Conservation (phyloP, 108 stramenopile species). For the Poteriospumella lacustris region DNA sequence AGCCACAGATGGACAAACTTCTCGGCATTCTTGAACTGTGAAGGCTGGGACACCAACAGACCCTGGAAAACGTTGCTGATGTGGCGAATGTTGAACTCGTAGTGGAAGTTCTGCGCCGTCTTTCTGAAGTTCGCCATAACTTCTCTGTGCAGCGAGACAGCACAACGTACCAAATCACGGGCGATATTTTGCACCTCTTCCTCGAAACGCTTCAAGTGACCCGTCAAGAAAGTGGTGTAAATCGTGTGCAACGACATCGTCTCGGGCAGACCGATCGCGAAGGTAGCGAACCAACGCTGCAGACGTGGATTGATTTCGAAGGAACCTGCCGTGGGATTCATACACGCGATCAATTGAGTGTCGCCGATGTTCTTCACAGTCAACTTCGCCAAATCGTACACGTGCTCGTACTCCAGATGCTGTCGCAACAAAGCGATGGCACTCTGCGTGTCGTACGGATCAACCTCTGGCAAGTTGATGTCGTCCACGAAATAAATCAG, state of each 20-base stretch:
- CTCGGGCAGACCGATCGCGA: slow-evolving; percentile 60
- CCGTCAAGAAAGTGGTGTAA: slow-evolving; percentile 58
- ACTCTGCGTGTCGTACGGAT: slow-evolving; percentile 61
- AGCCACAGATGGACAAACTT: slow-evolving; percentile 64
- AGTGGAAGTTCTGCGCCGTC: slow-evolving; percentile 65
- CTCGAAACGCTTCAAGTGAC: slow-evolving; percentile 58
- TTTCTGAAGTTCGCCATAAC: slow-evolving; percentile 57
- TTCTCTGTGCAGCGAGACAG: slow-evolving; percentile 51
- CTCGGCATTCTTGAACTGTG: slow-evolving; percentile 51
- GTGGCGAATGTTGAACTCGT: slow-evolving; percentile 69
- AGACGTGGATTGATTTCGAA: slow-evolving; percentile 61
- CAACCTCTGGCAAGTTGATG: slow-evolving; percentile 64
- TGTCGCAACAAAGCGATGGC: slow-evolving; percentile 67
- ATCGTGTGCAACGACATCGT: slow-evolving; percentile 59
- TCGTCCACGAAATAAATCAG: slow-evolving; percentile 67
- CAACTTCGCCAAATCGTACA: slow-evolving; percentile 61
- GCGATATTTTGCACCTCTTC: slow-evolving; percentile 55
- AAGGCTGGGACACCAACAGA: slow-evolving; percentile 56
- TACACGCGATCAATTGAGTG: slow-evolving; percentile 60
- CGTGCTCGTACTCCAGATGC: slow-evolving; percentile 62
- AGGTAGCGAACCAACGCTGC: slow-evolving; percentile 65
- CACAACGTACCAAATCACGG: slow-evolving; percentile 33
- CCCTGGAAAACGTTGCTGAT: slow-evolving; percentile 66
- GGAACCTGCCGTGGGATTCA: slow-evolving; percentile 62
- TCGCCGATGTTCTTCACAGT: slow-evolving; percentile 51